phyloP scores from a whole-genome alignment of 2,329 filamentous ascomycete genomes.

The Westerdykella aurantiaca region DNA sequence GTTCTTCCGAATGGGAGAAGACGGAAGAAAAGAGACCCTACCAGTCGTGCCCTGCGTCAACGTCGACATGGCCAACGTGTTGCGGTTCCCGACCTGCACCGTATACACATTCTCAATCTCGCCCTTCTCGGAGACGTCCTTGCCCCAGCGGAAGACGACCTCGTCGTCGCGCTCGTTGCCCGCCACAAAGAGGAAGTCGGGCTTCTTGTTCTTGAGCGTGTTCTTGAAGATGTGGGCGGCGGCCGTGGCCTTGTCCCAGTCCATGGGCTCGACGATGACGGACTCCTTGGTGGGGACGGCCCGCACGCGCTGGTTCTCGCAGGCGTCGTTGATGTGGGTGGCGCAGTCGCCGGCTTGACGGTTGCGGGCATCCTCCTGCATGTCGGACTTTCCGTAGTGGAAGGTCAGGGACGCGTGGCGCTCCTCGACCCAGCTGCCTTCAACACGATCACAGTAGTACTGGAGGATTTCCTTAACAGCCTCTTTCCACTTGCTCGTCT shows the following conservation, averaged over 20 bases:
- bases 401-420: conserved; percentile 89
- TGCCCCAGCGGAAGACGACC: conserved; percentile 91
- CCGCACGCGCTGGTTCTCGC: conserved; percentile 74
- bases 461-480: conserved; percentile 76
- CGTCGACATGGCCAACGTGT: conserved; percentile 80
- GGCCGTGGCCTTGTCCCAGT: conserved; percentile 84
- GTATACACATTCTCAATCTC: conserved; percentile 61
- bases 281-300: conserved; percentile 75
- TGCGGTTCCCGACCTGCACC: conserved; percentile 78
- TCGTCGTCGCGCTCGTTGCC: conserved; percentile 93
- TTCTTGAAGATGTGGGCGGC: conserved; percentile 64
- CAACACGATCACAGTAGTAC: conserved; percentile 86
- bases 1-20: conserved; percentile 6
- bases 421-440: conserved; percentile 81
- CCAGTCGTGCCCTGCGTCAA: conserved; percentile 88
- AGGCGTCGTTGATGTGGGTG: conserved; percentile 92
- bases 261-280: conserved; percentile 76
- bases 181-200: conserved; percentile 84
- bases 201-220: conserved; percentile 18
- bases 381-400: conserved; percentile 78
- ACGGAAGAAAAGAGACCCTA: conserved; percentile 40
- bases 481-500: conserved; percentile 73
- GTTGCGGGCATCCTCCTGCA: conserved; percentile 63
- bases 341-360: conserved; percentile 85
- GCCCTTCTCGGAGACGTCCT: conserved; percentile 57